Evolutionary conservation across 805 yeast genomes (phyloP), one percentile per base, ranked within the genome.

Genomic region (Phaffomyces opuntiae): DNA sequence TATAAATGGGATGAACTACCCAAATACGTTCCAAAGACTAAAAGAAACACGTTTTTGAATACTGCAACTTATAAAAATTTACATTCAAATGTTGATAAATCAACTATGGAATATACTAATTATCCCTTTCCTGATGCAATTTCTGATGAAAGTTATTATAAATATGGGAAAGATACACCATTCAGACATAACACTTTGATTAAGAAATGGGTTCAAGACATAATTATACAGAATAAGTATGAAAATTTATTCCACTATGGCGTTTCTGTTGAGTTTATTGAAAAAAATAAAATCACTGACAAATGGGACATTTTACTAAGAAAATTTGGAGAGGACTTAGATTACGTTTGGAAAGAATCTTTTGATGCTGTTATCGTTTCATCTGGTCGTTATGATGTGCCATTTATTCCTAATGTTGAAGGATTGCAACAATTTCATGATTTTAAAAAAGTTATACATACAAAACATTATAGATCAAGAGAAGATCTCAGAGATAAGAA

Each of bases 351-450:
- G 75, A 70, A 69, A 43, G 74, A 74, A 50, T 52, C 54, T 26
- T 78, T 69, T 51, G 87, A 81, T 57, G 80, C 75, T 7, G 70
- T 82, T 7, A 70, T 77, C 5, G 61, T 80, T 12, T 78, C 84
- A 4, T 60, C 73, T 8, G 89, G 89, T 7, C 78, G 75, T 54
- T 79, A 71, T 57, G 67, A 78, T 33, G 64, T 73, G 13, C 88
- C 89, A 3, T 66, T 57, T 46, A 57, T 74, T 37, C 87, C 89
- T 1, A 57, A 66, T 9, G 65, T 70, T 34, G 55, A 59, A 9
- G 86, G 85, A 0, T 54, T 81, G 16, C 58, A 64, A 5, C 68
- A 66, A 38, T 74, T 70, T 62, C 58, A 59, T 37, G 52, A 52
- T 13, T 80, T 80, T 0, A 71, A 63, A 1, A 61, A 67, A 3